A percentile compares a stretch with the other conserved stretches of the same genome.
phyloP scores from a whole-genome alignment of 495 filamentous ascomycete genomes.

The Lophiotrema nucula region DNA sequence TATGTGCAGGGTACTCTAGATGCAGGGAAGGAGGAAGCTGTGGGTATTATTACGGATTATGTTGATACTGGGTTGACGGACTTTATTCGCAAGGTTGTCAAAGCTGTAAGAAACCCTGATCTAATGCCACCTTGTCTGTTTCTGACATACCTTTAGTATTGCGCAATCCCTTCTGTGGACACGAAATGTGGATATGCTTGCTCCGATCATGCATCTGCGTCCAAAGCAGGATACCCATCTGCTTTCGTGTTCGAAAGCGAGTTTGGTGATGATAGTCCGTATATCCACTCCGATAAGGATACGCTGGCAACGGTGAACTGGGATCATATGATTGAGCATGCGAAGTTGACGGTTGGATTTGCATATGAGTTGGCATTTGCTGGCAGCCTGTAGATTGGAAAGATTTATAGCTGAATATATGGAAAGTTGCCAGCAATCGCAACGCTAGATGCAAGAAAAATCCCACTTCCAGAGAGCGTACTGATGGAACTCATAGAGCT shows the following conservation, averaged over 20 bases:
- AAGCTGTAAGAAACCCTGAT: conserved; percentile 35
- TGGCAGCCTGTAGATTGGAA: not conserved
- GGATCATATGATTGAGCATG: conserved; percentile 97
- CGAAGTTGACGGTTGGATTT: conserved; percentile 83
- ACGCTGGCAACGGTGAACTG: conserved; percentile 83
- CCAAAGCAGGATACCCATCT: conserved; percentile 89
- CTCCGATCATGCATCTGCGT: conserved; percentile 90
- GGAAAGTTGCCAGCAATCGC: too few species aligned
- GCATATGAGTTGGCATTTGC: conserved; percentile 83
- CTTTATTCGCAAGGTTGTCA: conserved; percentile 89
- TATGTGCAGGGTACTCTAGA: conserved; percentile 81
- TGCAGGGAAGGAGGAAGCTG: conserved; percentile 78
- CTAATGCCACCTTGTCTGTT: not conserved
- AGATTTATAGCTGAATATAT: too few species aligned
- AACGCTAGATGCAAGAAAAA: too few species aligned
- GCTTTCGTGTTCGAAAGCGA: conserved; percentile 93
- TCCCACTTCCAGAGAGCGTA: too few species aligned
- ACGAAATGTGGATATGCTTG: conserved; percentile 97
- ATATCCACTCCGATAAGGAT: conserved; percentile 89
- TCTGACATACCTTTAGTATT: conserved; percentile 27
- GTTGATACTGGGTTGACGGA: conserved; percentile 78
- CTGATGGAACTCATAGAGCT: too few species aligned
- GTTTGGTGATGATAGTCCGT: conserved; percentile 77
- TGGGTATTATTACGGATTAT: conserved; percentile 90
- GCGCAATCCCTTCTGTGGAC: conserved; percentile 64